Conservation (phyloP, 1,139 yeast species). For the Zygosaccharomyces sapae region DNA sequence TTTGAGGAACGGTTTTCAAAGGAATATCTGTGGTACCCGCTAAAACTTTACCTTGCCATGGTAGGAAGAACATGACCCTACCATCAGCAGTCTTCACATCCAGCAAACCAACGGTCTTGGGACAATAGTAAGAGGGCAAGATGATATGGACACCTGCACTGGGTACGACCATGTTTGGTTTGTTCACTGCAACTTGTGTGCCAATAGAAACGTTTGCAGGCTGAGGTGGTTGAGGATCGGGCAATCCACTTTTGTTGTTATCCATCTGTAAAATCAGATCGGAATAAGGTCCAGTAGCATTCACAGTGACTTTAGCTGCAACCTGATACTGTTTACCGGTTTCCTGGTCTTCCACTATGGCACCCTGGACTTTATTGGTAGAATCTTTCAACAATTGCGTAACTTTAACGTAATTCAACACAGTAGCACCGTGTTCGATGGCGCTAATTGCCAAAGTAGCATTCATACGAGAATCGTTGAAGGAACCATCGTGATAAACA, state of each 20-base stretch:
- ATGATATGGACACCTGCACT: constrained; percentile 92
- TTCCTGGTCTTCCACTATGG: constrained; percentile 69
- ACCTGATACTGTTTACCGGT: constrained; percentile 59
- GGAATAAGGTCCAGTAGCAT: constrained; percentile 94
- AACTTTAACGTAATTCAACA: constrained; percentile 81
- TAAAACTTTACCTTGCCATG: constrained; percentile 96
- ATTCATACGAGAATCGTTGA: constrained; percentile 90
- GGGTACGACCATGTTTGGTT: constrained; percentile 77
- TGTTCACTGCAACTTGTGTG: constrained; percentile 29
- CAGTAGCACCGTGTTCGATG: constrained; percentile 81
- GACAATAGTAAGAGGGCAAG: constrained; percentile 89
- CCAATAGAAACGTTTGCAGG: constrained; percentile 18
- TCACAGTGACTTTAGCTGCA: constrained; percentile 71
- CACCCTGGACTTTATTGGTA: constrained; percentile 66
- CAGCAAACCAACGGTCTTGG: constrained; percentile 79
- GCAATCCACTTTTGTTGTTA: constrained; percentile 59
- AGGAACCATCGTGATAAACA: constrained; percentile 92
- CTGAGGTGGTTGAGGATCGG: constrained; percentile 45
- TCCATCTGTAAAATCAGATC: constrained; percentile 87
- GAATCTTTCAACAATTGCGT: constrained; percentile 64
- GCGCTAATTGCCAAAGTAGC: constrained; percentile 84
- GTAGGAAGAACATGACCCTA: constrained; percentile 92
- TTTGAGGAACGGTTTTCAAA: constrained; percentile 66
- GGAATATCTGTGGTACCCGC: constrained; percentile 96
- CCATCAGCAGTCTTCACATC: constrained; percentile 95